Conservation (phyloP, 345 rosid genomes). For the Hibiscus tridactylites region DNA sequence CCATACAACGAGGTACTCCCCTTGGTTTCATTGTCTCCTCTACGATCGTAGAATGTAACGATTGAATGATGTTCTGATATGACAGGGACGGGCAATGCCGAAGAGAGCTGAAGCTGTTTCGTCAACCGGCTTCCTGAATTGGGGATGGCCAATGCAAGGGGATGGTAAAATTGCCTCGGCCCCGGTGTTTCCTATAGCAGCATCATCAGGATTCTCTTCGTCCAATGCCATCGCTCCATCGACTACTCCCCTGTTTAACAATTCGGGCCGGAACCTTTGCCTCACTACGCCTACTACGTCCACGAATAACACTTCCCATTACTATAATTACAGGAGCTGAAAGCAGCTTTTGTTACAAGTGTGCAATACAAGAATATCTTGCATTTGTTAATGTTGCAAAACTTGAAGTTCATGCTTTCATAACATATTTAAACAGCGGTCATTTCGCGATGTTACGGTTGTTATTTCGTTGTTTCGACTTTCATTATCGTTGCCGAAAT, state of each 20-base stretch:
- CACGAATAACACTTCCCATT: background rate
- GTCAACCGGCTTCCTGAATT: conserved; percentile 16
- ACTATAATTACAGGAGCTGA: background rate
- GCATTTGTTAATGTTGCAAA: background rate
- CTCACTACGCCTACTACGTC: background rate
- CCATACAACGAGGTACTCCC: conserved; percentile 30
- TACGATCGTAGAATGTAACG: background rate
- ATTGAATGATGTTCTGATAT: background rate
- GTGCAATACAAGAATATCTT: background rate
- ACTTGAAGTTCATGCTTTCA: background rate
- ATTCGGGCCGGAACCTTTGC: conserved; percentile 15
- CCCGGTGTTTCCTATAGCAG: conserved; percentile 60
- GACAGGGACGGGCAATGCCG: conserved; percentile 36
- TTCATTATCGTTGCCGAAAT: background rate
- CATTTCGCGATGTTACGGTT: background rate
- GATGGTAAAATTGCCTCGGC: conserved; percentile 19
- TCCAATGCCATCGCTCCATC: conserved; percentile 35
- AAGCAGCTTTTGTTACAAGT: background rate
- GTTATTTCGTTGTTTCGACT: background rate
- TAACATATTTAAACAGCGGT: background rate
- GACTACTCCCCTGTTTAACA: conserved; percentile 1
- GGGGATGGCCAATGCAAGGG: conserved; percentile 28
- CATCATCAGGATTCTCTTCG: conserved; percentile 99
- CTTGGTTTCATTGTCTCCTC: background rate
- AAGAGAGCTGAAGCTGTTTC: conserved; percentile 24